These are phyloP conservation scores for Meripilus lineatus DNA, from an alignment of 1,284 basidiomycete species.

Conservation along the genomic window DNA sequence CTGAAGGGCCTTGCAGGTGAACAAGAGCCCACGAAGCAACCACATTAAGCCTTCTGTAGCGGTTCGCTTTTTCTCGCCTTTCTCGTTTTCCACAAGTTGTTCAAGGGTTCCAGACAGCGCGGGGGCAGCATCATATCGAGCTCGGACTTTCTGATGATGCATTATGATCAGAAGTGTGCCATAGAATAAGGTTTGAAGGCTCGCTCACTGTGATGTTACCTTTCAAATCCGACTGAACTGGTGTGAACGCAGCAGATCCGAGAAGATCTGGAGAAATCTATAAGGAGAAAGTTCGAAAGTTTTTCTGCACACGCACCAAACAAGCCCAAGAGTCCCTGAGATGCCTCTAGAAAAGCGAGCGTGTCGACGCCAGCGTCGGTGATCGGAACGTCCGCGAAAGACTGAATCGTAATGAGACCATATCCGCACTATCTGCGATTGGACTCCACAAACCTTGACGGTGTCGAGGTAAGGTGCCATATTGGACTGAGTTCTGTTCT, in stretches of 20 bases:
- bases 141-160: constrained; percentile 78
- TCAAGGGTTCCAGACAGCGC: constrained; percentile 77
- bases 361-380: constrained; percentile 90
- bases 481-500: no score
- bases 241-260: constrained; percentile 79
- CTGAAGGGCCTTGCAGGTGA: constrained; percentile 85
- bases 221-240: constrained; percentile 86
- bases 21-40: constrained; percentile 86
- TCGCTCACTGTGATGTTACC: constrained; percentile 84
- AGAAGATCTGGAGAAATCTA: constrained; percentile 71
- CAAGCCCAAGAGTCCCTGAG: constrained; percentile 84
- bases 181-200: constrained; percentile 2
- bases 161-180: background rate
- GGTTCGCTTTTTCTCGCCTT: constrained; percentile 78
- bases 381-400: constrained; percentile 86
- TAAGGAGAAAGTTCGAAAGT: background rate
- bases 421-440: background rate
- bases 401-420: constrained; percentile 51
- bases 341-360: constrained; percentile 82
- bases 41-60: constrained; percentile 93
- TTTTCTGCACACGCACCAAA: constrained; percentile 64
- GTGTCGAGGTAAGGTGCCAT: constrained; percentile 90
- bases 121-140: constrained; percentile 69
- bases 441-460: constrained; percentile 62
- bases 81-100: constrained; percentile 81